Conservation (phyloP, 768 basidiomycete genomes). For the Trametes cubensis region DNA sequence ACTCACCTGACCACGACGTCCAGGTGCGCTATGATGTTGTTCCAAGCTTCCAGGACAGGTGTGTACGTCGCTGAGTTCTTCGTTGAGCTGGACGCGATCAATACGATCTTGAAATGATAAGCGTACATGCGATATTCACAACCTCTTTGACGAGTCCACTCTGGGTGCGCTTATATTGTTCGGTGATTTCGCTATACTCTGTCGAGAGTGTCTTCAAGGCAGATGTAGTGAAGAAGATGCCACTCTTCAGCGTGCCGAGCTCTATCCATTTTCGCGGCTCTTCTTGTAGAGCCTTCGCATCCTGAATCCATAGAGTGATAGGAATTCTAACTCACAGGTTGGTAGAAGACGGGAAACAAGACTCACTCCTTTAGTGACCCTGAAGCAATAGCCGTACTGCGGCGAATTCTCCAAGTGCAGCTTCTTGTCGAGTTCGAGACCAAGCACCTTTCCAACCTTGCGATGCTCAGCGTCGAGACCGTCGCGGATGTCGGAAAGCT, state of each 20-base stretch:
- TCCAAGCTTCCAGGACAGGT: conserved; percentile 82
- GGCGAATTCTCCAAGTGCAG: conserved; percentile 91
- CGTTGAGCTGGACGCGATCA: neutral
- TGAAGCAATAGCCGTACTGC: conserved; percentile 89
- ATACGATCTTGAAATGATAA: neutral
- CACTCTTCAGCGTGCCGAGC: conserved; percentile 81
- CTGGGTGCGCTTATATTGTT: conserved; percentile 76
- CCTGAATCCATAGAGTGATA: conserved; percentile 50
- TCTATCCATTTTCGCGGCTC: conserved; percentile 73
- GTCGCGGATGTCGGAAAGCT: conserved; percentile 73
- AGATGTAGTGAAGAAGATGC: conserved; percentile 86
- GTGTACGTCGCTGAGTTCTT: conserved; percentile 82
- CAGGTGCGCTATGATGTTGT: conserved; percentile 82
- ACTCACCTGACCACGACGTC: conserved; percentile 88
- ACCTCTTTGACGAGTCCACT: conserved; percentile 87
- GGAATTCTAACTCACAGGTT: too few species aligned
- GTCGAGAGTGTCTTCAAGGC: conserved; percentile 70
- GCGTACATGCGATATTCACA: conserved; percentile 85
- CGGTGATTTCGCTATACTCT: conserved; percentile 67
- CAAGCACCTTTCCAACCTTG: conserved; percentile 66
- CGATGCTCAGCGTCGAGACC: conserved; percentile 82
- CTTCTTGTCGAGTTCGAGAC: conserved; percentile 90
- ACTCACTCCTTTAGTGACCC: conserved; percentile 87
- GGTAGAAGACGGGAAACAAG: too few species aligned
- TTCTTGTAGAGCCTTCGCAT: conserved; percentile 67